Percentiles rank a stretch among this genome's conserved stretches.
phyloP scores from a whole-genome alignment of 768 basidiomycete genomes.

The Antrodiella citrinella region DNA sequence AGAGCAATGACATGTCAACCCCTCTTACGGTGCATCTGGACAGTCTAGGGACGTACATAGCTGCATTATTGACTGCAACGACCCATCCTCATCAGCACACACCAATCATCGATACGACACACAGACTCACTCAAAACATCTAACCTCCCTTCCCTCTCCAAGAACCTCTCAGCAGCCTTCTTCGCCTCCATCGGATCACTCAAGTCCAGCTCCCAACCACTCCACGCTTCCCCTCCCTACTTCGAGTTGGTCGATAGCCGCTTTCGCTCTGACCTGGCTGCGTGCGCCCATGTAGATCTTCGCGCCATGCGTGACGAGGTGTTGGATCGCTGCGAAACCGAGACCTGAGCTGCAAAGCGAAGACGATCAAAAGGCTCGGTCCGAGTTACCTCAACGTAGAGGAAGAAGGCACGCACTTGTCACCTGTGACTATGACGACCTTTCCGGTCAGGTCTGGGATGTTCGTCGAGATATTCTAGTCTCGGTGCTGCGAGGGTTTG shows the following conservation, averaged over 20 bases:
- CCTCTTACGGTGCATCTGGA: too few species aligned
- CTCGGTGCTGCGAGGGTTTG: too few species aligned
- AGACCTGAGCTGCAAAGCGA: too few species aligned
- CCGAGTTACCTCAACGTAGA: too few species aligned
- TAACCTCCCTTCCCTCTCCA: conserved; percentile 29
- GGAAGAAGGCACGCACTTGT: too few species aligned
- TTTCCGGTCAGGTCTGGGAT: too few species aligned
- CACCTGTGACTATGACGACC: too few species aligned
- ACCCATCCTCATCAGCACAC: conserved; percentile 4
- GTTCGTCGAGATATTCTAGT: too few species aligned
- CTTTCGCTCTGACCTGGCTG: conserved; percentile 22
- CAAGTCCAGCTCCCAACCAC: conserved; percentile 31
- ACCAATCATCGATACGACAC: background rate
- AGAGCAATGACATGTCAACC: too few species aligned
- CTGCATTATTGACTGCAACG: conserved; percentile 43
- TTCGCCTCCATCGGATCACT: conserved; percentile 30
- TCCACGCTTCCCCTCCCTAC: background rate
- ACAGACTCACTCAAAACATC: conserved; percentile 34
- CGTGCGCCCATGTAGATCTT: conserved; percentile 30
- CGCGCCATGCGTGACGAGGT: too few species aligned
- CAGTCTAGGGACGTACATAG: background rate
- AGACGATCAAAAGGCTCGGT: too few species aligned
- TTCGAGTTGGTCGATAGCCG: conserved; percentile 18
- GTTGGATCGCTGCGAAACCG: too few species aligned
- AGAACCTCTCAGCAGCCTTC: conserved; percentile 29